A percentile compares a stretch with the other conserved stretches of the same genome.
Evolutionary conservation across 306 rosid genomes (phyloP).

Genomic region (Prunus mira): DNA sequence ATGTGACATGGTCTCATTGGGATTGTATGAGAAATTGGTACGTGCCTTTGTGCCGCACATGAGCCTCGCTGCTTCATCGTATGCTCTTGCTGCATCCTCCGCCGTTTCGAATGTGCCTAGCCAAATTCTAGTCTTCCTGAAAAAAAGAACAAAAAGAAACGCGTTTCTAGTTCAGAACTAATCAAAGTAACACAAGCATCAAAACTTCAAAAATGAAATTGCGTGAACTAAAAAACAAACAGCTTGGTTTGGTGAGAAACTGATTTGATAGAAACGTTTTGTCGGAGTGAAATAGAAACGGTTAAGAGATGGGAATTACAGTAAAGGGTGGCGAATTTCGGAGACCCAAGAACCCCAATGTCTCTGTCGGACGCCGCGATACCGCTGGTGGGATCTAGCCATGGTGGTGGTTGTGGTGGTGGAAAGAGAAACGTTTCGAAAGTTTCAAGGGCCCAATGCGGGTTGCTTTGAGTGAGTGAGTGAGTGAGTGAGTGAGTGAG

Average conservation of each 20-base stretch:
- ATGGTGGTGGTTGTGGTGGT: conserved; percentile 17
- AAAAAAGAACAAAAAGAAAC: background rate
- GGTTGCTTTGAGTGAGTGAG: background rate
- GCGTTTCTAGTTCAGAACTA: background rate
- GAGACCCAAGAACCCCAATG: conserved; percentile 96
- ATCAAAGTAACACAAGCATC: background rate
- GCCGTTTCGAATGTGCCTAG: conserved; percentile 79
- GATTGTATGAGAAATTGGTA: conserved; percentile 60
- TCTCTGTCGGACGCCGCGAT: conserved; percentile 73
- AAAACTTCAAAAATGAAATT: too few species aligned
- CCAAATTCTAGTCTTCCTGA: conserved; percentile 79
- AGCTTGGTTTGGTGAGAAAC: background rate
- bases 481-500: background rate
- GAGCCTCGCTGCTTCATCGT: conserved; percentile 81
- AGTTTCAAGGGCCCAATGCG: background rate
- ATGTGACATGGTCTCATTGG: conserved; percentile 41
- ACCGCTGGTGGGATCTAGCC: conserved; percentile 72
- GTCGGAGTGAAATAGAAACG: background rate
- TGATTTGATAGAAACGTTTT: too few species aligned
- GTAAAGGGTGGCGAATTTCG: conserved; percentile 55
- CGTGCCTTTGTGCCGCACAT: conserved; percentile 77
- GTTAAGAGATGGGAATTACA: conserved; percentile 16
- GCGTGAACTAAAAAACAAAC: background rate
- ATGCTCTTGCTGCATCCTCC: conserved; percentile 83
- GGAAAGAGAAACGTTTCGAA: conserved; percentile 1